Base-by-base conservation (phyloP, 202 grass and related monocot species). In the Saccharum hybrid region DNA sequence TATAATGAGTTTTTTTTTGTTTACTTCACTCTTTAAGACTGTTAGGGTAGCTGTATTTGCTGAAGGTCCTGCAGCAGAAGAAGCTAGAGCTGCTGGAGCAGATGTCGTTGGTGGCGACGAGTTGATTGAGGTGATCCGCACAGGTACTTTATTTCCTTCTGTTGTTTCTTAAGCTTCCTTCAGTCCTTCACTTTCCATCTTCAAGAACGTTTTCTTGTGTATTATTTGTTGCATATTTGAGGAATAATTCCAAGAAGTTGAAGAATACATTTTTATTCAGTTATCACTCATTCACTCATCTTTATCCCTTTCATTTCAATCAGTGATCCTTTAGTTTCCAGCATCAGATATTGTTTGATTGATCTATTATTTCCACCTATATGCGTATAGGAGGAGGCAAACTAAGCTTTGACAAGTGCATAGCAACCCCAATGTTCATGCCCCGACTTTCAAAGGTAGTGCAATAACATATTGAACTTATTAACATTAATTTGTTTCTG, bases 41-140 rank as follows among this genome's bases (percentile, higher is more conserved):
- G 96, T 98, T 83, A 95, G 96, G 74, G 89, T 98, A 78, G 96
- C 96, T 2, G 96, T 98, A 89, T 98, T 98, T 92, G 93, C 91
- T 79, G 96, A 98, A 92, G 91, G 87, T 73, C 83, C 93, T 79
- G 81, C 89, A 74, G 96, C 92, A 83, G 93, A 96, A 8, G 96
- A 95, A 86, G 96, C 96, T 63, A 96, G 67, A 84, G 75, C 87
- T 77, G 89, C 89, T 71, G 96, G 93, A 89, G 96, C 96, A 84
- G 96, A 98, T 81, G 79, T 96, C 23, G 89, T 96, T 56, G 93
- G 96, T 66, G 93, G 86, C 7, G 93, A 96, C 1, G 87, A 96
- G 75, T 84, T 98, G 63, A 96, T 98, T 68, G 96, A 98, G 84
- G 85, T 89, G 83, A 96, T 98, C 72, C 88, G 85, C 72, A 90